Conservation (phyloP, 345 rosid species). For the Geranium brycei region DNA sequence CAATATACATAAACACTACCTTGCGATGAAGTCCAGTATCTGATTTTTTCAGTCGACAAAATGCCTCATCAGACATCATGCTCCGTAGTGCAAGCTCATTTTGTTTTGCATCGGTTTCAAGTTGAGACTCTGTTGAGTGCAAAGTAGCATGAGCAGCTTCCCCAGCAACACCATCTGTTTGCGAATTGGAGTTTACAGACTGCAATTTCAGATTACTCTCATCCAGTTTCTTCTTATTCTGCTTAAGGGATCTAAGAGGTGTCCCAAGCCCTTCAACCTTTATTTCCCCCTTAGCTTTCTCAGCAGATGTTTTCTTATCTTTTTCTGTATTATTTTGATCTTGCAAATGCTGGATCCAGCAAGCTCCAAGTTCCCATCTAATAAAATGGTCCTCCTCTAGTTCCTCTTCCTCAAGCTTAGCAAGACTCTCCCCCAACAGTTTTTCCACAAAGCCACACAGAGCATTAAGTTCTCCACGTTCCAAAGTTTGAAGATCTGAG, state of each 20-base stretch:
- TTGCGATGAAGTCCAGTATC: conserved; percentile 88
- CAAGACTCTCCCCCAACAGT: conserved; percentile 69
- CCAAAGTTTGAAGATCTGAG: conserved; percentile 28
- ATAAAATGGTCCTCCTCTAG: conserved; percentile 37
- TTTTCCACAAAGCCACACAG: conserved; percentile 49
- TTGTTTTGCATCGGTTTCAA: conserved; percentile 33
- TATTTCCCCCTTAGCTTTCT: conserved; percentile 69
- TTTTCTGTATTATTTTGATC: conserved; percentile 79
- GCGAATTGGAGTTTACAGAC: conserved; percentile 28
- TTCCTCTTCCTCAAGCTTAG: conserved; percentile 64
- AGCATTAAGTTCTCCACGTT: conserved; percentile 46
- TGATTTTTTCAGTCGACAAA: conserved; percentile 61
- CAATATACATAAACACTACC: conserved; percentile 26
- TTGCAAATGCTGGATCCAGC: conserved; percentile 97
- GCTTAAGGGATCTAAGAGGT: conserved; percentile 79
- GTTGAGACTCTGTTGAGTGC: conserved; percentile 36
- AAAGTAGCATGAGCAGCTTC: conserved; percentile 28
- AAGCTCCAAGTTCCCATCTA: conserved; percentile 99
- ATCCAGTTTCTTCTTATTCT: conserved; percentile 55
- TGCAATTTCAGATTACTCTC: conserved; percentile 25
- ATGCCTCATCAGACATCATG: conserved; percentile 65
- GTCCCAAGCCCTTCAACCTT: conserved; percentile 94
- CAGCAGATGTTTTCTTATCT: conserved; percentile 51
- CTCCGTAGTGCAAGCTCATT: conserved; percentile 46
- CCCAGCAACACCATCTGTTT: conserved; percentile 22